Percentiles rank a stretch among this genome's conserved stretches.
These are phyloP conservation scores for Hymenoscyphus salicellus DNA, from an alignment of 2,329 filamentous ascomycete genomes.

Conservation along the genomic window DNA sequence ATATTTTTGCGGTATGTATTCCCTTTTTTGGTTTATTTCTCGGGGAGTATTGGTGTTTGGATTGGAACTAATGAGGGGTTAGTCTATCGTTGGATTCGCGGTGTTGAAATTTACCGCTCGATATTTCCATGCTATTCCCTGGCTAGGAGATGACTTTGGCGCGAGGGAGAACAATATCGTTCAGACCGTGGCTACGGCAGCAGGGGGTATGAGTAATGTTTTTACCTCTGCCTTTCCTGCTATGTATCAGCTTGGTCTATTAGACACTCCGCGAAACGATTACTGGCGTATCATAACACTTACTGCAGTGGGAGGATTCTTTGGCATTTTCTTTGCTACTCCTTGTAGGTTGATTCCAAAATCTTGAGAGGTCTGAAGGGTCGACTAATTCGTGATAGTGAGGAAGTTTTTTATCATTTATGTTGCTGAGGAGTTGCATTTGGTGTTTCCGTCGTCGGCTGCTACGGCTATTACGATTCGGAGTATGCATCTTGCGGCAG, in stretches of 20 bases:
- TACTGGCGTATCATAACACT: constrained; percentile 58
- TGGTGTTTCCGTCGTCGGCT: constrained; percentile 58
- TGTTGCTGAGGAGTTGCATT: constrained; percentile 56
- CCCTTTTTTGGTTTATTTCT: not conserved
- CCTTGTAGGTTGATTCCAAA: not conserved
- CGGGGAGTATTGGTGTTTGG: not conserved
- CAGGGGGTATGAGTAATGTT: constrained; percentile 55
- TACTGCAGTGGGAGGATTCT: constrained; percentile 36
- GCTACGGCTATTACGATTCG: constrained; percentile 61
- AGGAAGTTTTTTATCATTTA: constrained; percentile 69
- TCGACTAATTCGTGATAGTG: not conserved
- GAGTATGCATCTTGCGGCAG: constrained; percentile 59
- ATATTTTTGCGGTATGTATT: constrained; percentile 45
- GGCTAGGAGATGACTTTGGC: constrained; percentile 54
- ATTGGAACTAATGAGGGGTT: not conserved
- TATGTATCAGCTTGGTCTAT: constrained; percentile 54
- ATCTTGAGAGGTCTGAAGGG: not conserved
- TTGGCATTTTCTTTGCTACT: not conserved
- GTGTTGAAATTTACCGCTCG: constrained; percentile 54
- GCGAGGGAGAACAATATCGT: constrained; percentile 62
- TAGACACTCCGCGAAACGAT: constrained; percentile 51
- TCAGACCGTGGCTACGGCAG: constrained; percentile 57
- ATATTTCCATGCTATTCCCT: constrained; percentile 47
- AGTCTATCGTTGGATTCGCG: constrained; percentile 56
- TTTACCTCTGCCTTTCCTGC: constrained; percentile 60